Base-by-base conservation (phyloP, 768 basidiomycete genomes). In the Hydnum rufescens region DNA sequence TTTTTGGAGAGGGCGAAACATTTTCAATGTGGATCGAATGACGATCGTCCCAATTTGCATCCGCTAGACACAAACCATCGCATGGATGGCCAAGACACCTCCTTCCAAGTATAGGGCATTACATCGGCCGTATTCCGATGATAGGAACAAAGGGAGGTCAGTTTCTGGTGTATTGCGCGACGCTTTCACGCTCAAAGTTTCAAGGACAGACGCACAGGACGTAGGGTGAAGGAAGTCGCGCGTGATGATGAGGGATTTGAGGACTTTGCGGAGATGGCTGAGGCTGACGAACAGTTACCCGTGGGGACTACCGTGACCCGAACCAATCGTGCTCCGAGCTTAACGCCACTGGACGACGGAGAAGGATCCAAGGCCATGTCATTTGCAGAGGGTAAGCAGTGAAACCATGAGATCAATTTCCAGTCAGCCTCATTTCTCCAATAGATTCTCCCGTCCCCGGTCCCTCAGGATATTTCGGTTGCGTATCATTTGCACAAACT, bases 191-290 rank as follows among this genome's bases (percentile, higher is more conserved):
- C 13, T 47, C 25, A 26, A 47, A 13, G 8, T 28, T 28, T 25
- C 8, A 22, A 8, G 23, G 25, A 22, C 32, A 55, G 54, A 44
- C 30, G 42, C 8, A 56, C 54, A 18, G 54, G 54, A 3, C 49
- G 54, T 53, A 56, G 43, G 5, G 30, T 55, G 25, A 48, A 55
- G 18, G 39, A 42, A 25, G 53, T 47, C 13, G 22, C 42, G 18
- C 43, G 47, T 5, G 54, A 56, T 32, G 23, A 31, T 1, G 55
- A 56, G 18, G 55, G 54, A 8, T 56, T 55, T 49, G 55, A 56
- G 36, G 55, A 56, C 49, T 55, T 56, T 32, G 47, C 49, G 22
- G 30, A 56, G 26, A 47, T 47, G 26, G 13, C 8, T 8, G 13
- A 26, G 8, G 13, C 26, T 13, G 26, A 47, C 26, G 44, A 47